Evolutionary conservation across 768 basidiomycete genomes (phyloP), one percentile per base, ranked within the genome.

Genomic region (Pluteus cervinus): DNA sequence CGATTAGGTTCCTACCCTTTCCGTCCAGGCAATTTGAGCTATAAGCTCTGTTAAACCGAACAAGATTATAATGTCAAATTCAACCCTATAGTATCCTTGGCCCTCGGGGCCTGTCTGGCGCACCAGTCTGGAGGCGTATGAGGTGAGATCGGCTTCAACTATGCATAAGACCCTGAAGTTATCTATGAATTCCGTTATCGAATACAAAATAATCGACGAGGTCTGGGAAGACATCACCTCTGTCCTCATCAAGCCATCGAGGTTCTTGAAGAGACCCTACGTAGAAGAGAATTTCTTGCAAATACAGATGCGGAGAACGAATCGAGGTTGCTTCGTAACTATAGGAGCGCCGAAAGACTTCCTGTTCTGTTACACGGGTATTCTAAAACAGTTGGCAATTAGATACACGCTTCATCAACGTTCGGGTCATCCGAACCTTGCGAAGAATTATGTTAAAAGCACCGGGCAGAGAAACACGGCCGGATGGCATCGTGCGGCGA

Each of bases 361-460:
- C 41, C 3, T 41, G 53, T 46, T 53, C 51, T 1, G 52, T 49
- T 6, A 56, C 49, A 47, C 58, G 57, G 55, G 67, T 38, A 60
- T 65, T 45, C 71, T 73, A 36, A 34, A 5, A n/a, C n/a, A n/a
- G n/a, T n/a, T n/a, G n/a, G 11, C 21, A 29, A 33, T 5, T 36
- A 12, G 10, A 14, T 7, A 18, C 6, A 7, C 4, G 11, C 7
- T 16, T 7, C 14, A 32, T 7, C 7, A 16, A 32, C 7, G 30
- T 23, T 24, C 15, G 7, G 25, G 36, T 8, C 16, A 24, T 12
- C 24, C 4, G 10, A 26, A 40, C 49, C 44, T 43, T 46, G 7
- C 37, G 40, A 17, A 50, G 21, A 21, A 49, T 43, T n/a, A 46
- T 40, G 14, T 44, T 45, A 37, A 49, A 49, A 12, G 36, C 45